These are phyloP conservation scores for Auxenochlorella pyrenoidosa DNA, from an alignment of 139 green algal genomes.

Conservation along the genomic window DNA sequence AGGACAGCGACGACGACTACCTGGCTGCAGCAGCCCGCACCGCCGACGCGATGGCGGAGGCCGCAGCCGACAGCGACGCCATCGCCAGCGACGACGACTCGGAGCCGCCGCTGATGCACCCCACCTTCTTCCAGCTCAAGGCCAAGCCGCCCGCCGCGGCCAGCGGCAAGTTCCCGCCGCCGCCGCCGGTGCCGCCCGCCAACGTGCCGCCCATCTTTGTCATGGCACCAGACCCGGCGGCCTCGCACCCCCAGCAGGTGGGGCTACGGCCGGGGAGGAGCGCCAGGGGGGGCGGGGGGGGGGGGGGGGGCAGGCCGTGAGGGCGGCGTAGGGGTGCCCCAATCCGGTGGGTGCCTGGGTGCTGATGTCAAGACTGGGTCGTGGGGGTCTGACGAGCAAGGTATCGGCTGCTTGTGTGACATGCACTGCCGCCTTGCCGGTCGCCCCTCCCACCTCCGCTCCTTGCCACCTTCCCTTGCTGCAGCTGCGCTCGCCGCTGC, in stretches of 20 bases:
- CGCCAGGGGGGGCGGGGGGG: background rate
- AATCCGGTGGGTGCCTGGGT: no score
- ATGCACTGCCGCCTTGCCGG: background rate
- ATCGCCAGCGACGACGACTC: background rate
- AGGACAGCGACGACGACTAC: conserved; percentile 27
- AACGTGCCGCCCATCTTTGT: conserved; percentile 52
- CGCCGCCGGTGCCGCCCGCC: background rate
- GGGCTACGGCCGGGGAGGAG: background rate
- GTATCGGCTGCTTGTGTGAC: no score
- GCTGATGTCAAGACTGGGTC: no score
- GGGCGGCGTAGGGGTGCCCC: no score
- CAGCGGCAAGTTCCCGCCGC: background rate
- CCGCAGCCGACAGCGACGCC: background rate
- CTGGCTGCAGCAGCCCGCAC: background rate
- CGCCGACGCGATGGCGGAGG: conserved; percentile 7
- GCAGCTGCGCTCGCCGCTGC: conserved; percentile 41
- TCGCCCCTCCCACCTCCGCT: background rate
- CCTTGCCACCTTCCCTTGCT: background rate
- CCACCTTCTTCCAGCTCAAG: conserved; percentile 11
- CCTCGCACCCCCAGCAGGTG: background rate
- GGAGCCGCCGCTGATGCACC: conserved; percentile 8
- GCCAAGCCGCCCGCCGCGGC: background rate
- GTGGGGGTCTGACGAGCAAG: no score
- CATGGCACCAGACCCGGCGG: conserved; percentile 38
- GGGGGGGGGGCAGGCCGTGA: background rate